A percentile compares a stretch with the other conserved stretches of the same genome.
Evolutionary conservation across 441 rosid species (phyloP).

Genomic region (Brassica hybrid): DNA sequence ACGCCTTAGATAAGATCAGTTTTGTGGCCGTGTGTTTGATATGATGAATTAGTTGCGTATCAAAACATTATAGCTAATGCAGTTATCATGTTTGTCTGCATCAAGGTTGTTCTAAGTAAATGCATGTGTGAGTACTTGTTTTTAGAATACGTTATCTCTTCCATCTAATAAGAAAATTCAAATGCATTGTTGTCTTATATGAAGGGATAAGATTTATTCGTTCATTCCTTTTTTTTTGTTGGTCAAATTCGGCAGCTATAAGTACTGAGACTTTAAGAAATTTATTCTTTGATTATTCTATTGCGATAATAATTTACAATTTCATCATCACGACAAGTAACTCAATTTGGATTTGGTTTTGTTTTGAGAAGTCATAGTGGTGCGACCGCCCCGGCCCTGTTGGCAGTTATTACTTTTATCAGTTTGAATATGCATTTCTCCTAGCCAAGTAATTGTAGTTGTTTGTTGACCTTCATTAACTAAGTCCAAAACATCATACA

Average conservation of each 20-base stretch:
- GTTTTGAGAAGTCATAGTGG: neutral
- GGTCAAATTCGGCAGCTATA: slow-evolving; percentile 38
- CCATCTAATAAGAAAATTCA: neutral
- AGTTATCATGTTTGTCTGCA: slow-evolving; percentile 19
- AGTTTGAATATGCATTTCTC: neutral
- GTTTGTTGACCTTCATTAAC: slow-evolving; percentile 14
- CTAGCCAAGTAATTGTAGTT: neutral
- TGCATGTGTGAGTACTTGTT: neutral
- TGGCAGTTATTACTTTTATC: neutral
- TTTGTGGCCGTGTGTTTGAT: slow-evolving; percentile 16
- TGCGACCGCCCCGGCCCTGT: no score
- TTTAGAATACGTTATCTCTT: neutral
- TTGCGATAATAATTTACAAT: neutral
- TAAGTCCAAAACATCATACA: neutral
- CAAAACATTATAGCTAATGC: no score
- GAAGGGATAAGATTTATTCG: neutral
- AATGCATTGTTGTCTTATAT: slow-evolving; percentile 16
- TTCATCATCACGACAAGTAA: slow-evolving; percentile 1
- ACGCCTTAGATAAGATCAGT: neutral
- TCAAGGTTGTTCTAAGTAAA: no score
- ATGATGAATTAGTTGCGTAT: neutral
- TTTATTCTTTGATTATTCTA: neutral
- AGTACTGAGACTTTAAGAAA: neutral
- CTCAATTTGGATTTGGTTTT: slow-evolving; percentile 4
- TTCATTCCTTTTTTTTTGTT: neutral